Base-by-base conservation (phyloP, 2,329 filamentous ascomycete species). In the Dactylellina drechsleri region DNA sequence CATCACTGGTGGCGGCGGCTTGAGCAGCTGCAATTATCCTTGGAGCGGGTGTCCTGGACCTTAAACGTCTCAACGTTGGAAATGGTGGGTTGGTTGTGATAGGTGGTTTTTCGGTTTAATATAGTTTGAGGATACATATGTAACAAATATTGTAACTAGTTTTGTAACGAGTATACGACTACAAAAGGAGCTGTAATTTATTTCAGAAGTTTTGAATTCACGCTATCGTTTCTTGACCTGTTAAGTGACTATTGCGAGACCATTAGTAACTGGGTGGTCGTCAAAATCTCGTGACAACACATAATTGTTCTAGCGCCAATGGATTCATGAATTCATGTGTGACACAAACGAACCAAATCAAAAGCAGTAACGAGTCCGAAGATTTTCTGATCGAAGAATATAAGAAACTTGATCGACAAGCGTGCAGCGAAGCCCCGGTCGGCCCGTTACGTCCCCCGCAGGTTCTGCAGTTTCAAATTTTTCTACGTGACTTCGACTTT, bases 1-100 rank as follows among this genome's bases (percentile, higher is more conserved):
- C 8, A 81, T 84, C 41, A 81, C 79, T 1, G 82, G 82, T 2
- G 82, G 82, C 2, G 61, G 31, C 10, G 60, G 64, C 2, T 41
- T 41, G 1, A 79, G 77, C 52, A 70, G 26, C 50, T 82, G 80
- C 77, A 81, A 82, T 76, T 80, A 75, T 67, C 80, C 80, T 6
- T 68, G 59, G 31, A 76, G 40, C 15, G 80, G 79, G 23, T 81
- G 80, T 76, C 50, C 66, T 5, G 68, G 68, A 23, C 68, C 68
- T 13, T 73, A 65, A 36, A 40, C 31, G 31, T 23, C 5, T 54
- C 4, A 20, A 26, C 3, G 50, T 28, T 53, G 50, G 3, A 10
- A 4, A n/a, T 47, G 7, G 13, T 15, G 1, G 6, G 43, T 47
- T 2, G 16, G 13, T 15, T 47, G n/a, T n/a, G 43, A 47, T 47